These are phyloP conservation scores for Coniferiporia sulphurascens DNA, from an alignment of 1,284 basidiomycete species.

Conservation along the genomic window DNA sequence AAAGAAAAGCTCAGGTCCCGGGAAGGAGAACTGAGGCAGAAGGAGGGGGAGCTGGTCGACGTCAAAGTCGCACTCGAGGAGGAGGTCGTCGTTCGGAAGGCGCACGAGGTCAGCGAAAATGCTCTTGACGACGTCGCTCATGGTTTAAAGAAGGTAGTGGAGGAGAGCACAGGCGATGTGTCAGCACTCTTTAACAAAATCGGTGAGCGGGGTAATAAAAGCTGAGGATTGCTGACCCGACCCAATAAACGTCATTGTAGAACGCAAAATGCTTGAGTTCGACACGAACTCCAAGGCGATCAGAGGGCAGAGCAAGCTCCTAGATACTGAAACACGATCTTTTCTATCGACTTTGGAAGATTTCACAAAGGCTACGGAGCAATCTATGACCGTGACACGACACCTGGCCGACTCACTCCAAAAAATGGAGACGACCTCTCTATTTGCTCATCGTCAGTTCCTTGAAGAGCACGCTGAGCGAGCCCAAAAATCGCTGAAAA, in stretches of 20 bases:
- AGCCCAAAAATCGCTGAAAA: conserved; percentile 52
- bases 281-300: conserved; percentile 65
- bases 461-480: conserved; percentile 59
- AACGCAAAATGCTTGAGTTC: conserved; percentile 70
- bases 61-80: conserved; percentile 64
- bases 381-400: conserved; percentile 50
- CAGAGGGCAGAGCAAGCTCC: conserved; percentile 53
- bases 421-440: conserved; percentile 40
- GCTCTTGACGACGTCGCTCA: conserved; percentile 67
- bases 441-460: conserved; percentile 47
- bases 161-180: conserved; percentile 70
- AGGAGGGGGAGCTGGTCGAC: conserved; percentile 49
- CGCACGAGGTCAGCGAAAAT: conserved; percentile 73
- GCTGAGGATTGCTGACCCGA: neutral
- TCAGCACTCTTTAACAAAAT: conserved; percentile 79
- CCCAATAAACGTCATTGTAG: conserved; percentile 33
- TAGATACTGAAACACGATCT: conserved; percentile 45
- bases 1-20: conserved; percentile 54
- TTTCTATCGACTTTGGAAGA: conserved; percentile 59
- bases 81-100: conserved; percentile 70
- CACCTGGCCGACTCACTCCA: conserved; percentile 53
- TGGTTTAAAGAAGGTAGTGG: conserved; percentile 61
- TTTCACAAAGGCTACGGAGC: conserved; percentile 54
- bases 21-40: conserved; percentile 48
- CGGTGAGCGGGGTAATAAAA: conserved; percentile 40